Conservation (phyloP, 768 basidiomycete species). For the Xanthoconium purpureum region DNA sequence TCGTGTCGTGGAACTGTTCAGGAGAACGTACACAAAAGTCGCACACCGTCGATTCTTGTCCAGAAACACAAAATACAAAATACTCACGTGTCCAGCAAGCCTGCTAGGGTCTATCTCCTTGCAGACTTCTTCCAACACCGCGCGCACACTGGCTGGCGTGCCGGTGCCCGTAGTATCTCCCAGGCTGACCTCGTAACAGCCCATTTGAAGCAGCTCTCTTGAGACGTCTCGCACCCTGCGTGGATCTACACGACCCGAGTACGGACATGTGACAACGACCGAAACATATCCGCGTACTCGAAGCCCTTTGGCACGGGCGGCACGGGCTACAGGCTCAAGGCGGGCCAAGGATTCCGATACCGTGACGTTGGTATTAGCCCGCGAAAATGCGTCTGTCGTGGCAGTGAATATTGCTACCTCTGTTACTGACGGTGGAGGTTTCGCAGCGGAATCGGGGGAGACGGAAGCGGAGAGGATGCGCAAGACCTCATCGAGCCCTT, state of each 20-base stretch:
- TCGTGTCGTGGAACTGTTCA: constrained; percentile 84
- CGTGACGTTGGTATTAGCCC: constrained; percentile 80
- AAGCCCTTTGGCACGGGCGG: constrained; percentile 59
- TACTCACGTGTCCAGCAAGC: constrained; percentile 60
- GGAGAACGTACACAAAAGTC: background rate
- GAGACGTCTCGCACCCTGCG: constrained; percentile 65
- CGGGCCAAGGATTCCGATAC: constrained; percentile 66
- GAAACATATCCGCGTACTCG: constrained; percentile 85
- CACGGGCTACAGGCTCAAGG: constrained; percentile 57
- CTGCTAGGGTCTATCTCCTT: constrained; percentile 55
- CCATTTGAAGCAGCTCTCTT: constrained; percentile 76
- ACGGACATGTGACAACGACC: constrained; percentile 81
- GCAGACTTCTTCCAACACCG: constrained; percentile 70
- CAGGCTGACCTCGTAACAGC: constrained; percentile 89
- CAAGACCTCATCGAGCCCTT: constrained; percentile 69
- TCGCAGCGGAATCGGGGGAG: constrained; percentile 28
- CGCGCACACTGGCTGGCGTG: constrained; percentile 62
- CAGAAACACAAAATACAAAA: constrained; percentile 27
- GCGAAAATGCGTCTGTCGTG: constrained; percentile 82
- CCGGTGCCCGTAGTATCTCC: constrained; percentile 92
- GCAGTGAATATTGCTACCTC: constrained; percentile 90
- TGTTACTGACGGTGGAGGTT: constrained; percentile 54
- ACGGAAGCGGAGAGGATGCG: constrained; percentile 42
- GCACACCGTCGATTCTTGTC: background rate
- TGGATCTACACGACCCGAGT: constrained; percentile 72